Conservation (phyloP, 163 green algal species). For the Chloromonas sp. region DNA sequence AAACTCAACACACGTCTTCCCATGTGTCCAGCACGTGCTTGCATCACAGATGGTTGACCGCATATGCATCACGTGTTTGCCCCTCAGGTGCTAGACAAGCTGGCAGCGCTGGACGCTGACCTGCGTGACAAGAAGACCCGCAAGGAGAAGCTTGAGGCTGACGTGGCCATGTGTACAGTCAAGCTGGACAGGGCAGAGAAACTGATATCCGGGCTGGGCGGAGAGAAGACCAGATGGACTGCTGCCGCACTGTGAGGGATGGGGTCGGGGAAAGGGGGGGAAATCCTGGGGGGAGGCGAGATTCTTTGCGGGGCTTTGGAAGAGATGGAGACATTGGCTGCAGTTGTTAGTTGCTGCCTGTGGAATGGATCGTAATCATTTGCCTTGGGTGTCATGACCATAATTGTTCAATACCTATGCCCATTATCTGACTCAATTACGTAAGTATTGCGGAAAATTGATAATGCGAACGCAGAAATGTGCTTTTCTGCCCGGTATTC, state of each 20-base stretch:
- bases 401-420: neutral
- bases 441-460: too few species aligned
- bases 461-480: too few species aligned
- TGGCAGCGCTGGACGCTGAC: constrained; percentile 55
- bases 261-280: too few species aligned
- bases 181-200: constrained; percentile 72
- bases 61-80: too few species aligned
- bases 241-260: constrained; percentile 22
- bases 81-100: constrained; percentile 58
- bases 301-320: too few species aligned
- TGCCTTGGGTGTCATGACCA: neutral
- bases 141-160: constrained; percentile 60
- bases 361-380: too few species aligned
- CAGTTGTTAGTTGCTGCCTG: too few species aligned
- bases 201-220: constrained; percentile 58
- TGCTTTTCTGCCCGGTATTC: neutral
- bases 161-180: constrained; percentile 65
- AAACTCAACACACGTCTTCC: too few species aligned
- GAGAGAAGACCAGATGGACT: constrained; percentile 61
- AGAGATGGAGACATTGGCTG: too few species aligned
- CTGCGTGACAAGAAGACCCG: constrained; percentile 52
- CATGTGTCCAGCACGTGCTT: too few species aligned
- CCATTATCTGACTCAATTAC: neutral
- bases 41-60: too few species aligned
- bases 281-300: too few species aligned